Percentiles rank a stretch among this genome's conserved stretches.
phyloP scores from a whole-genome alignment of 2,329 filamentous ascomycete species.

The Celoporthe dispersa region DNA sequence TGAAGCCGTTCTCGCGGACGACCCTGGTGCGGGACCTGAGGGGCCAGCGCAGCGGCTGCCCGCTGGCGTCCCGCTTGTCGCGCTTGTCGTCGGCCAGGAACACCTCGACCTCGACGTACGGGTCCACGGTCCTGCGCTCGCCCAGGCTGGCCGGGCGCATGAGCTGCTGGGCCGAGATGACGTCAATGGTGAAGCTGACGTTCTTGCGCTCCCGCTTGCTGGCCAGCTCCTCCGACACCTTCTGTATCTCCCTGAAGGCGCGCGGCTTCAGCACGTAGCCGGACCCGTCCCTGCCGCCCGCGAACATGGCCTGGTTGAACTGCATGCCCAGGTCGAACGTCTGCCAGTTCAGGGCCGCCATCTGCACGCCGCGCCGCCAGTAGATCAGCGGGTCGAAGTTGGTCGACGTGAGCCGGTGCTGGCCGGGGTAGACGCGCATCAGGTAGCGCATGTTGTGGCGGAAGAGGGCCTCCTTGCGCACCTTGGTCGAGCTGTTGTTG shows the following conservation, averaged over 20 bases:
- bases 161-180: conserved; percentile 93
- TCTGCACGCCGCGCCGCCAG: conserved; percentile 95
- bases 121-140: conserved; percentile 72
- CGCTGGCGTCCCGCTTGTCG: conserved; percentile 74
- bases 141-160: conserved; percentile 71
- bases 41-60: conserved; percentile 56
- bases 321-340: conserved; percentile 96
- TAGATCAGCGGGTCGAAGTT: conserved; percentile 95
- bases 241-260: conserved; percentile 75
- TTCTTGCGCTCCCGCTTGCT: conserved; percentile 78
- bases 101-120: conserved; percentile 93
- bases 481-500: conserved; percentile 74
- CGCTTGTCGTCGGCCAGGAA: conserved; percentile 92
- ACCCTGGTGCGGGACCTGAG: conserved; percentile 80
- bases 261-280: conserved; percentile 94
- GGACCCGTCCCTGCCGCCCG: conserved; percentile 80
- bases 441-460: conserved; percentile 90
- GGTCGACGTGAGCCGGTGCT: conserved; percentile 78
- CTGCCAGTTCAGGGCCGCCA: conserved; percentile 98
- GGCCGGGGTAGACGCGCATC: conserved; percentile 92
- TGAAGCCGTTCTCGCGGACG: conserved; percentile 88
- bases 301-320: conserved; percentile 97
- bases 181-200: conserved; percentile 82
- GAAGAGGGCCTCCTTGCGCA: conserved; percentile 77
- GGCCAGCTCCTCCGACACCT: conserved; percentile 53